Conservation (phyloP, 2,329 filamentous ascomycete genomes). For the Aureobasidium subglaciale region DNA sequence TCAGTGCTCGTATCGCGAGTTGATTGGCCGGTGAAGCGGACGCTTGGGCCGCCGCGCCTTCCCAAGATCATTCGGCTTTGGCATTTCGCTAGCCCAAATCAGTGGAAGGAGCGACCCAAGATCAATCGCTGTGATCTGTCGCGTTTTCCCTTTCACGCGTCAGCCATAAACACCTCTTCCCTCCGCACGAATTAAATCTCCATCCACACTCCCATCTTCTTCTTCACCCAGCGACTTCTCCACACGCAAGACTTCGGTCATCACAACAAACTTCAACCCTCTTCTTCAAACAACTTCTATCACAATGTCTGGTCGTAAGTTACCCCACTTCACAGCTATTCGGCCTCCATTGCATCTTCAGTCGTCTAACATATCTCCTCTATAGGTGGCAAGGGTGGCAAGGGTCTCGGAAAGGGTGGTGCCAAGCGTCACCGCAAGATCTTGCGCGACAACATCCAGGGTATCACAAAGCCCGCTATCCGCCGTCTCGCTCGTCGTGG, state of each 20-base stretch:
- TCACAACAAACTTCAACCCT: slow-evolving; percentile 22
- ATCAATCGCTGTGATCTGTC: not conserved
- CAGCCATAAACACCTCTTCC: slow-evolving; percentile 18
- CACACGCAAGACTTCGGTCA: slow-evolving; percentile 18
- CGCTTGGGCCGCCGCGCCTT: not conserved
- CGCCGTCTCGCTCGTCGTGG: slow-evolving; percentile 97
- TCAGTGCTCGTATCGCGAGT: too few species aligned
- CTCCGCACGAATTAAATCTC: slow-evolving; percentile 22
- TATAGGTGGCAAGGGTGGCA: slow-evolving; percentile 86
- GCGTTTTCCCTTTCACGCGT: slow-evolving; percentile 1
- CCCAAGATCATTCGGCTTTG: not conserved
- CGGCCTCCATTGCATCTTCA: slow-evolving; percentile 12
- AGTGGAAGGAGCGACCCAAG: too few species aligned
- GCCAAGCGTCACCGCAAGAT: slow-evolving; percentile 99
- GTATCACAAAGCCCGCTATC: slow-evolving; percentile 98
- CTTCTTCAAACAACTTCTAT: slow-evolving; percentile 26
- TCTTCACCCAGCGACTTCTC: not conserved
- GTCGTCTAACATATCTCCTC: slow-evolving; percentile 40
- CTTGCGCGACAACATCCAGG: slow-evolving; percentile 98
- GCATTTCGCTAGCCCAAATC: too few species aligned
- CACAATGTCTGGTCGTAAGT: slow-evolving; percentile 47
- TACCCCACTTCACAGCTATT: slow-evolving; percentile 20
- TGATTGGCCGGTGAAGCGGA: too few species aligned
- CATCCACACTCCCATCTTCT: slow-evolving; percentile 20
- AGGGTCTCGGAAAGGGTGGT: slow-evolving; percentile 96